Percentiles rank a stretch among this genome's conserved stretches.
These are phyloP conservation scores for Scutellaria minor DNA, from an alignment of 257 asterid species.

Conservation along the genomic window DNA sequence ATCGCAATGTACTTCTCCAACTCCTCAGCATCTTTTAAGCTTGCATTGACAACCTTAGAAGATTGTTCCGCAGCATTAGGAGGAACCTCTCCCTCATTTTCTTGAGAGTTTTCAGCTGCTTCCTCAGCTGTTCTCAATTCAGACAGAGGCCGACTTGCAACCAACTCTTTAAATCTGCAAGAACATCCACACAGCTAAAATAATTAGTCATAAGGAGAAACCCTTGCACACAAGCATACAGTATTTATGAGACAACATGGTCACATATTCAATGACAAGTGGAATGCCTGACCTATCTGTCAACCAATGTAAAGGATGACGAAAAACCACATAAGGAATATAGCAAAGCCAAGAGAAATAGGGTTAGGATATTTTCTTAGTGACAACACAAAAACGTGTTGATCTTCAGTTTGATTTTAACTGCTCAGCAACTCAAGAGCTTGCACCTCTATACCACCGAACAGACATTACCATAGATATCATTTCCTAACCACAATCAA, in stretches of 20 bases:
- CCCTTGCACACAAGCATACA: not conserved
- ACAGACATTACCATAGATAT: not conserved
- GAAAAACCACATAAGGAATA: constrained; percentile 15
- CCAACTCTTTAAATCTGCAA: constrained; percentile 91
- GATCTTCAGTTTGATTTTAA: not conserved
- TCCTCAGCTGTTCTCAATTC: constrained; percentile 87
- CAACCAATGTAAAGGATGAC: not conserved
- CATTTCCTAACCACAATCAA: constrained; percentile 20
- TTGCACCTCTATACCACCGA: not conserved
- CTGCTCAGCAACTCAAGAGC: constrained; percentile 20
- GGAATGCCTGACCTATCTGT: not conserved
- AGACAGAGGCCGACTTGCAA: constrained; percentile 86
- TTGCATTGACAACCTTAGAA: constrained; percentile 62
- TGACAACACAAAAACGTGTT: not conserved
- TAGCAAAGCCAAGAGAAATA: not conserved
- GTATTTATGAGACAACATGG: not conserved
- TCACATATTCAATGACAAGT: not conserved
- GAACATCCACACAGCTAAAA: constrained; percentile 25
- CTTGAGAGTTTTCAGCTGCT: constrained; percentile 63
- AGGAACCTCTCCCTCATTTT: constrained; percentile 71
- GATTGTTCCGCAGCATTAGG: constrained; percentile 61
- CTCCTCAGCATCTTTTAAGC: constrained; percentile 96
- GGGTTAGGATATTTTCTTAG: not conserved
- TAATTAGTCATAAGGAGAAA: constrained; percentile 30
- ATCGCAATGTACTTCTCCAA: constrained; percentile 91